phyloP scores from a whole-genome alignment of 345 rosid species.

The Citrus reticulata region DNA sequence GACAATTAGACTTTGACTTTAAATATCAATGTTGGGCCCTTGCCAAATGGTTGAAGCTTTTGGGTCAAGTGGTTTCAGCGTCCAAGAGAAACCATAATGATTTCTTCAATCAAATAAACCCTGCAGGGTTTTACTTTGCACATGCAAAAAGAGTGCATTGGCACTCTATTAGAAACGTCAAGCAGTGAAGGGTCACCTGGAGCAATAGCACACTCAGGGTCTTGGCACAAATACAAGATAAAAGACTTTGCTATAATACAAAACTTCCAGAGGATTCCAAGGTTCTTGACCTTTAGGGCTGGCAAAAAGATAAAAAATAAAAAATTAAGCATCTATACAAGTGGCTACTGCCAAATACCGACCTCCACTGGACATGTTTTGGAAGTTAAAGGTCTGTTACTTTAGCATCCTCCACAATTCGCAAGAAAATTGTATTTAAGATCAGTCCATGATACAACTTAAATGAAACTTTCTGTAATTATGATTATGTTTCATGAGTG shows the following conservation, averaged over 20 bases:
- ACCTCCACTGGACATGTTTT: not conserved
- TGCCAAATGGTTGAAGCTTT: not conserved
- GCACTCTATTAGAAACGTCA: not conserved
- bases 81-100: not conserved
- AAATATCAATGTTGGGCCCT: not conserved
- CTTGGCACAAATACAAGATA: not conserved
- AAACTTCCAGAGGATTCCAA: not conserved
- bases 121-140: not conserved
- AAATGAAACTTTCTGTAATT: not conserved
- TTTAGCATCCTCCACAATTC: not conserved
- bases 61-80: not conserved
- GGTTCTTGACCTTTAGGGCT: not conserved
- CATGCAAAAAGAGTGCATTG: not conserved
- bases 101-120: not conserved
- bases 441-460: not conserved
- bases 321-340: too few relatives aligned
- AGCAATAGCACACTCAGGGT: not conserved
- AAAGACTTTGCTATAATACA: not conserved
- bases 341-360: too few relatives aligned
- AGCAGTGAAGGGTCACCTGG: not conserved
- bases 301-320: not conserved
- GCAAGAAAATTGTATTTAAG: not conserved
- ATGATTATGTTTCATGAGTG: not conserved
- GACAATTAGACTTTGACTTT: not conserved
- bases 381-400: not conserved